These are phyloP conservation scores for Pyrenochaeta sp. DNA, from an alignment of 2,329 filamentous ascomycete species.

Conservation along the genomic window DNA sequence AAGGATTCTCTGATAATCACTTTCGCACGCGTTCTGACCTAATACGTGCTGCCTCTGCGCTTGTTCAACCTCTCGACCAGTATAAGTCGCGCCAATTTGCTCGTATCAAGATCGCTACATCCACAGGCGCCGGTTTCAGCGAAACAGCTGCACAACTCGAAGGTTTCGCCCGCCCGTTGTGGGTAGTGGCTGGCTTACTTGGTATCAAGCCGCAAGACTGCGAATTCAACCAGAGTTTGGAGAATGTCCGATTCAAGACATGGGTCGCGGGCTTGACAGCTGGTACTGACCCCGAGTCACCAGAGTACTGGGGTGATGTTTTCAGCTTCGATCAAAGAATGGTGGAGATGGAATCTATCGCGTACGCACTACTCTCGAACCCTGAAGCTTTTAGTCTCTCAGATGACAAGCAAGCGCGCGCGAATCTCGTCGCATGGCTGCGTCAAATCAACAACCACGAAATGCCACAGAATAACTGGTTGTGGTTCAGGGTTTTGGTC, in stretches of 20 bases:
- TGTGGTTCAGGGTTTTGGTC: constrained; percentile 59
- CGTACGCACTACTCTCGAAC: constrained; percentile 54
- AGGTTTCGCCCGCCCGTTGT: constrained; percentile 28
- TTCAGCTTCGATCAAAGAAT: constrained; percentile 57
- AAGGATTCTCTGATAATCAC: constrained; percentile 25
- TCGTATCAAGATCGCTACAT: constrained; percentile 24
- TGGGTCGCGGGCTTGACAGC: constrained; percentile 21
- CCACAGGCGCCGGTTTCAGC: constrained; percentile 25
- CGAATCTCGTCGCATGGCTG: constrained; percentile 52
- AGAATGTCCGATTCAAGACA: constrained; percentile 2
- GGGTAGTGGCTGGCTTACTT: constrained; percentile 20
- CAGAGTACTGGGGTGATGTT: constrained; percentile 58
- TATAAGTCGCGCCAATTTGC: constrained; percentile 22
- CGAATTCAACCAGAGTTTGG: background rate
- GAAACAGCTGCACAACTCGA: constrained; percentile 30
- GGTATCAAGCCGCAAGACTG: background rate
- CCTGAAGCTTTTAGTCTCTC: constrained; percentile 44
- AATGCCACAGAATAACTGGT: constrained; percentile 60
- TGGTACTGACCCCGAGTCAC: constrained; percentile 31
- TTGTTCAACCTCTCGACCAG: constrained; percentile 18
- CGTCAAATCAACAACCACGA: constrained; percentile 49
- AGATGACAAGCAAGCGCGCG: constrained; percentile 29
- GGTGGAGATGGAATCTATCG: constrained; percentile 60
- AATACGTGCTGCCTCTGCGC: constrained; percentile 10
- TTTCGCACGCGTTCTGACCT: constrained; percentile 18